Conservation (phyloP, 805 yeast species). For the Saccharomycopsis schoenii region DNA sequence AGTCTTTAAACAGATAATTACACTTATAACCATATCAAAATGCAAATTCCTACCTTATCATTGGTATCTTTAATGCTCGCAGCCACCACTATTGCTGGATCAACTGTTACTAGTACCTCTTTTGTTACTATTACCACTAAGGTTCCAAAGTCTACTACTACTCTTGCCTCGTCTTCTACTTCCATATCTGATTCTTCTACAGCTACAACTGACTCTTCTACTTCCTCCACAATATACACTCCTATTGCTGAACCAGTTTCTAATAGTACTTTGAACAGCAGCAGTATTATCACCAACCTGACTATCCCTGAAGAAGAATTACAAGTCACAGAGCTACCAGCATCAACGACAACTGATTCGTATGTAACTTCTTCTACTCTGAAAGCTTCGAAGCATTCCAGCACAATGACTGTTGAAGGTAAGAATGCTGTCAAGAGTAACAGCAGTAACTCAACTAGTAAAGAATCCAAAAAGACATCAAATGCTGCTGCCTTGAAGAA, state of each 20-base stretch:
- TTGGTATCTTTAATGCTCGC: not conserved
- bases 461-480: not conserved
- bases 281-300: not conserved
- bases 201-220: not conserved
- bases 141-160: not conserved
- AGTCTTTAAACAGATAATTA: not conserved
- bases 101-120: not conserved
- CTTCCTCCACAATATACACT: not conserved
- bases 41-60: not conserved
- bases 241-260: not conserved
- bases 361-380: not conserved
- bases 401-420: not conserved
- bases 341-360: not conserved
- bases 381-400: not conserved
- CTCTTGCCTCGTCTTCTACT: not conserved
- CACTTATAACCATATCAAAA: not conserved
- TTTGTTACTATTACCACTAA: not conserved
- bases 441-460: not conserved
- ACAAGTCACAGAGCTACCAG: not conserved
- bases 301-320: not conserved
- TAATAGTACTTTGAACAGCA: too few species aligned
- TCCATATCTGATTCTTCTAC: not conserved
- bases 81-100: not conserved
- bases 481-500: not conserved
- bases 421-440: not conserved